Percentiles rank a stretch among this genome's conserved stretches.
phyloP scores from a whole-genome alignment of 1,284 basidiomycete genomes.

The Puccinia polysora region DNA sequence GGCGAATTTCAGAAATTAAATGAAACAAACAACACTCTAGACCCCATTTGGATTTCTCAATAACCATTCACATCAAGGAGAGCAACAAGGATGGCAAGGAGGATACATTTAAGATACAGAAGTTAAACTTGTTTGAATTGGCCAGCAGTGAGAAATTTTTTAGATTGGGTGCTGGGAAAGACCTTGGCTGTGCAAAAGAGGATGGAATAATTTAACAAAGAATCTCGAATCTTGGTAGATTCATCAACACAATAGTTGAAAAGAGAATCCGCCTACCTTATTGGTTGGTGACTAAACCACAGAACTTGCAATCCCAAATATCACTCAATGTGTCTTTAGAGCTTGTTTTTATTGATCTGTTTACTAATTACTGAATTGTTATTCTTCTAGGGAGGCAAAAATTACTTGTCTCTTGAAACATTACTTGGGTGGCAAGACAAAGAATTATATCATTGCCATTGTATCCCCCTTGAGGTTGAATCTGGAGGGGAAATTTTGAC shows the following conservation, averaged over 20 bases:
- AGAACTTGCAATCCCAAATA: not conserved
- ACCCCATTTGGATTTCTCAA: conserved; percentile 96
- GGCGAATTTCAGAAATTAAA: conserved; percentile 92
- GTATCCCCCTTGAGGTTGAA: conserved; percentile 85
- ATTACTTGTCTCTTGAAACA: conserved; percentile 96
- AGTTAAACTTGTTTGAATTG: conserved; percentile 93
- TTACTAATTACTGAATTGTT: not conserved
- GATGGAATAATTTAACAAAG: conserved; percentile 99
- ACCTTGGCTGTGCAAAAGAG: conserved; percentile 88
- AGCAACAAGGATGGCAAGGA: conserved; percentile 63
- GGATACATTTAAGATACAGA: conserved; percentile 85
- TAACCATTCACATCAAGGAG: conserved; percentile 90
- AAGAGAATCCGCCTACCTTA: conserved; percentile 85
- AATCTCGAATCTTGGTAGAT: conserved; percentile 86
- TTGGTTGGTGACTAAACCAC: conserved; percentile 56
- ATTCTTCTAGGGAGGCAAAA: conserved; percentile 60
- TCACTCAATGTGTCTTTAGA: not conserved
- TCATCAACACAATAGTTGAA: conserved; percentile 95
- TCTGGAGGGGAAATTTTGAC: conserved; percentile 94
- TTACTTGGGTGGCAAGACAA: conserved; percentile 94
- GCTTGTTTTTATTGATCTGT: not conserved
- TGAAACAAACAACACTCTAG: conserved; percentile 76
- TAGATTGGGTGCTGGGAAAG: conserved; percentile 72
- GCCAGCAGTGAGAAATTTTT: conserved; percentile 98
- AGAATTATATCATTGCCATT: conserved; percentile 97